Percentiles rank a stretch among this genome's conserved stretches.
Conservation (phyloP, 78 protist genomes). For the Capsaspora owczarzaki region DNA sequence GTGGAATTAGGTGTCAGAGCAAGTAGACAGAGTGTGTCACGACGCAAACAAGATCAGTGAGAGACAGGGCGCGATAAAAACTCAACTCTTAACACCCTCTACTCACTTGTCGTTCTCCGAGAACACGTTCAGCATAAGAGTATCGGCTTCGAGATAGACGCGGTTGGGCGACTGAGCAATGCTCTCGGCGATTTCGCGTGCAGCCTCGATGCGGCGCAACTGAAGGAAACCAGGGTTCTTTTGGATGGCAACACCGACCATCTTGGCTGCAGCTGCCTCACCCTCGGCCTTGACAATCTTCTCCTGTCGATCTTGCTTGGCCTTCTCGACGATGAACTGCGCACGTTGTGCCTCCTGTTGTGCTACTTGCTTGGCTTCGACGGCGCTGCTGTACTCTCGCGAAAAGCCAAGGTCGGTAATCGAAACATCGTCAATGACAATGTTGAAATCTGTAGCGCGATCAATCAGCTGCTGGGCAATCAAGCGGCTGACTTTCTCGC, state of each 20-base stretch:
- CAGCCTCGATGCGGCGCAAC: slow-evolving; percentile 75
- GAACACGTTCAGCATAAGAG: slow-evolving; percentile 64
- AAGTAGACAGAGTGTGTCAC: background rate
- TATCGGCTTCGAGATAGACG: slow-evolving; percentile 58
- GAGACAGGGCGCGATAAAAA: background rate
- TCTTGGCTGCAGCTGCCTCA: slow-evolving; percentile 83
- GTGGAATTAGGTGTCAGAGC: background rate
- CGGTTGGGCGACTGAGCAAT: slow-evolving; percentile 55
- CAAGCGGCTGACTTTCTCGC: slow-evolving; percentile 48
- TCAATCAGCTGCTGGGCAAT: slow-evolving; percentile 50
- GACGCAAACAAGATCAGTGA: background rate
- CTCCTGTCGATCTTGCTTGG: slow-evolving; percentile 77
- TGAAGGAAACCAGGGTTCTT: slow-evolving; percentile 77
- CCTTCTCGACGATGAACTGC: slow-evolving; percentile 80
- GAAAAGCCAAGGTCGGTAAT: slow-evolving; percentile 83
- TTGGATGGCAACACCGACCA: slow-evolving; percentile 61
- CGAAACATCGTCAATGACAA: slow-evolving; percentile 85
- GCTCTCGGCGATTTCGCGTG: slow-evolving; percentile 66
- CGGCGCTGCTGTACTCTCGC: slow-evolving; percentile 82
- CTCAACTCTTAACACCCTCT: background rate
- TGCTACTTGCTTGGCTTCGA: slow-evolving; percentile 86
- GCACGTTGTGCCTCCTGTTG: slow-evolving; percentile 94
- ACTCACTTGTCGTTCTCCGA: background rate
- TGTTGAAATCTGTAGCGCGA: slow-evolving; percentile 78
- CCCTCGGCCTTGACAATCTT: slow-evolving; percentile 88